Evolutionary conservation across 73 alveolate species (phyloP), one percentile per base, ranked within the genome.

Genomic region (Stentor roeselii): DNA sequence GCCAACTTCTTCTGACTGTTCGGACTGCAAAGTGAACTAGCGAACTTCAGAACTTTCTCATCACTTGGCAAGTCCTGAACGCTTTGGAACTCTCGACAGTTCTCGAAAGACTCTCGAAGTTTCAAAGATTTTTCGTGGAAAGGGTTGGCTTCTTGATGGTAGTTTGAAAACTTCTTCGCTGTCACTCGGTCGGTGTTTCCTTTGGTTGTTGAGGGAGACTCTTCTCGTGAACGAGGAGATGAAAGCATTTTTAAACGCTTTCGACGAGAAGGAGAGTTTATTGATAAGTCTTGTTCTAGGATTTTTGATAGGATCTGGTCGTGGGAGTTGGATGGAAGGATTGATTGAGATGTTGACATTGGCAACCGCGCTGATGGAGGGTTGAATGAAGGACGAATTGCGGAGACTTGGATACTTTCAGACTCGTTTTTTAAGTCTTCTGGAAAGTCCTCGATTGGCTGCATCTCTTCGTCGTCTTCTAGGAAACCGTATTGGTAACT

Each of bases 241-340:
- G 32, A 6, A 39, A 14, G 60, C 60, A 37, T 15, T 40, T 76
- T 76, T 6, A 39, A 35, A 27, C 84, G 60, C 60, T 76, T 76
- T 76, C 59, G 32, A 36, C 39, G 30, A 1, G 75, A 39, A 21
- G 84, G 84, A 76, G 75, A 39, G 36, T 35, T 32, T 31, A 76
- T 40, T 76, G 84, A 76, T n/a, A 76, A 40, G 6, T 76, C 84
- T 39, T 76, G 36, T 21, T 76, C 84, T 36, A 76, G 39, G 59
- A 76, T 37, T 39, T 76, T 76, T 21, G 30, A n/a, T 15, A 76
- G 67, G 39, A 76, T 15, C 14, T 21, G 60, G 6, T 76, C 74
- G 14, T 78, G 21, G 11, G 80, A 32, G 27, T 36, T 32, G 34
- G 80, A 27, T 21, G 37, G 27, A 67, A 40, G 37, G 37, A 67